phyloP scores from a whole-genome alignment of 768 basidiomycete species.

The Artomyces pyxidatus region DNA sequence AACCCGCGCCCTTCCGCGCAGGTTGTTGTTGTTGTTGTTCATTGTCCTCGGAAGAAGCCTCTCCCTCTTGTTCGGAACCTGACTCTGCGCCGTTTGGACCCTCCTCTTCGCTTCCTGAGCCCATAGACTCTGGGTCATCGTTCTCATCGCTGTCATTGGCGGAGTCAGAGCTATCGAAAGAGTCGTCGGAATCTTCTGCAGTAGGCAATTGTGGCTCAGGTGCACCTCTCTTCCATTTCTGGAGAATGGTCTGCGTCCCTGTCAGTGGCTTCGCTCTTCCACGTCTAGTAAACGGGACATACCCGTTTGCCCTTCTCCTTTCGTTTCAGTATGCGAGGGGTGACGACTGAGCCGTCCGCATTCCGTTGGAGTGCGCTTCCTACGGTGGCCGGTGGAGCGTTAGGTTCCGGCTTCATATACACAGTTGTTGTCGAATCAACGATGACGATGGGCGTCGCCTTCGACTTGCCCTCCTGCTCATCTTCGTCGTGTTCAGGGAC shows the following conservation, averaged over 20 bases:
- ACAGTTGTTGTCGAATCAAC: background rate
- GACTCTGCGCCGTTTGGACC: background rate
- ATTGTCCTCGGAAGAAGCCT: conserved; percentile 16
- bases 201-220: conserved; percentile 19
- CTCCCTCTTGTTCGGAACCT: conserved; percentile 20
- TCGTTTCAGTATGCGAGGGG: conserved; percentile 39
- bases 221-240: conserved; percentile 40
- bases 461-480: background rate
- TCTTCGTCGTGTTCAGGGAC: conserved; percentile 4
- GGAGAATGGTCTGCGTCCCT: conserved; percentile 29
- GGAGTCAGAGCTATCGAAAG: conserved; percentile 76
- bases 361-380: conserved; percentile 65
- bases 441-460: conserved; percentile 1
- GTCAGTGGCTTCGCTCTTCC: background rate
- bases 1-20: conserved; percentile 42
- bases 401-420: conserved; percentile 14
- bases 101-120: background rate
- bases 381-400: conserved; percentile 26
- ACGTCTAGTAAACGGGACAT: conserved; percentile 15
- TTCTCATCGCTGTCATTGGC: conserved; percentile 39
- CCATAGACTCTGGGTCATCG: background rate
- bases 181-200: conserved; percentile 41
- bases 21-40: conserved; percentile 23
- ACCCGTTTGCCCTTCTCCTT: conserved; percentile 40
- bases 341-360: conserved; percentile 48